Percentiles rank a stretch among this genome's conserved stretches.
Conservation (phyloP, 148 eudicot genomes). For the Rhododendron griersonianum region DNA sequence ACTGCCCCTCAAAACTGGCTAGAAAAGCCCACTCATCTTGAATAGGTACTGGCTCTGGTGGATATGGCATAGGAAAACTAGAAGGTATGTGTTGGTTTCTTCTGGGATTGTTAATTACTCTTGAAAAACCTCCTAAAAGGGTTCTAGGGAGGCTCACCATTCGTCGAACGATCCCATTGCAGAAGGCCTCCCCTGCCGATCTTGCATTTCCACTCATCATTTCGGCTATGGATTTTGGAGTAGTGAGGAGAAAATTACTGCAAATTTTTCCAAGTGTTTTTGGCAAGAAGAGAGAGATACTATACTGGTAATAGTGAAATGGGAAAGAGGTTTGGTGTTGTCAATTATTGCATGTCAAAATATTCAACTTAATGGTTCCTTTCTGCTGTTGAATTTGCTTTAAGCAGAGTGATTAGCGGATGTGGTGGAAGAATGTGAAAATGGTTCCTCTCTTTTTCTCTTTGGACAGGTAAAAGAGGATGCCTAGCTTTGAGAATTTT, state of each 20-base stretch:
- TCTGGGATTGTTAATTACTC: slow-evolving; percentile 51
- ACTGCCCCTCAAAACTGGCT: slow-evolving; percentile 56
- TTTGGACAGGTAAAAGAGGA: not conserved
- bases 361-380: not conserved
- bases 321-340: not conserved
- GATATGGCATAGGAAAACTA: slow-evolving; percentile 22
- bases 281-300: not conserved
- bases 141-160: slow-evolving; percentile 70
- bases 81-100: slow-evolving; percentile 35
- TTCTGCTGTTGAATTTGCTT: slow-evolving; percentile 4
- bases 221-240: not conserved
- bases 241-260: not conserved
- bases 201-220: slow-evolving; percentile 34
- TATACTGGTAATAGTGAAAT: not conserved
- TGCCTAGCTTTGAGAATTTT: not conserved
- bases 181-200: slow-evolving; percentile 26
- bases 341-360: slow-evolving; percentile 2
- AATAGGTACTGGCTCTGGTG: slow-evolving; percentile 14
- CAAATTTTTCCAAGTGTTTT: not conserved
- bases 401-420: slow-evolving; percentile 3
- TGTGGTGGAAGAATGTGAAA: slow-evolving; percentile 7
- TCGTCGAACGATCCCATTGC: slow-evolving; percentile 40
- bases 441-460: not conserved
- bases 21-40: slow-evolving; percentile 72
- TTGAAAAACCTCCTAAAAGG: slow-evolving; percentile 64